A percentile compares a stretch with the other conserved stretches of the same genome.
phyloP scores from a whole-genome alignment of 2,329 filamentous ascomycete genomes.

The Helotiales sp. region DNA sequence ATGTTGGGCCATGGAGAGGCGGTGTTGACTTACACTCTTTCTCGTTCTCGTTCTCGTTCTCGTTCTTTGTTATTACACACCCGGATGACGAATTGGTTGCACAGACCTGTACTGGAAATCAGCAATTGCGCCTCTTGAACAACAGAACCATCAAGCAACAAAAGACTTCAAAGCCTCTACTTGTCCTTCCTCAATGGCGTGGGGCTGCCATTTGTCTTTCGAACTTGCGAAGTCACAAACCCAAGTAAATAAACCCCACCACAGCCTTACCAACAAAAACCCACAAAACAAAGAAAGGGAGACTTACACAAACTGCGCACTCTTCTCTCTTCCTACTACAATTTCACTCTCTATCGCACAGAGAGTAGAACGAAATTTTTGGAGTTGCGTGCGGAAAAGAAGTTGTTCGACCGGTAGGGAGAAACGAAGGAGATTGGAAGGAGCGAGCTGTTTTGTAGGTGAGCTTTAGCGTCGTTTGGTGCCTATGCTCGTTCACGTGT shows the following conservation, averaged over 20 bases:
- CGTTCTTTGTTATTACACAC: too few relatives aligned
- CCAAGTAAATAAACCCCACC: neutral
- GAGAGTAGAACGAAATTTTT: neutral
- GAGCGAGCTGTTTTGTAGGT: neutral
- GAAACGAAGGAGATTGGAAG: neutral
- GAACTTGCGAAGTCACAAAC: neutral
- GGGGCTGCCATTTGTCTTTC: neutral
- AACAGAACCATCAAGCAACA: neutral
- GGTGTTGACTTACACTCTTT: neutral
- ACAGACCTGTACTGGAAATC: neutral
- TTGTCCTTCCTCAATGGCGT: neutral
- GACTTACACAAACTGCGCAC: neutral
- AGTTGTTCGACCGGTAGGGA: neutral
- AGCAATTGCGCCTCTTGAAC: neutral
- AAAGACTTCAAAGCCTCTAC: neutral
- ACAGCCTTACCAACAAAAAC: neutral
- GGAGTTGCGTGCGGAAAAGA: too few relatives aligned
- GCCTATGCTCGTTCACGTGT: too few relatives aligned
- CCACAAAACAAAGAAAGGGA: neutral
- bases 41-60: neutral
- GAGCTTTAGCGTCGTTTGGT: neutral
- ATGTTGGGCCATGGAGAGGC: neutral
- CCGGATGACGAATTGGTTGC: neutral
- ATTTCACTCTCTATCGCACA: neutral
- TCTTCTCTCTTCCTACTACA: neutral